A percentile compares a stretch with the other conserved stretches of the same genome.
These are phyloP conservation scores for Sergeia podlipaevii DNA, from an alignment of 208 protist species.

Conservation along the genomic window DNA sequence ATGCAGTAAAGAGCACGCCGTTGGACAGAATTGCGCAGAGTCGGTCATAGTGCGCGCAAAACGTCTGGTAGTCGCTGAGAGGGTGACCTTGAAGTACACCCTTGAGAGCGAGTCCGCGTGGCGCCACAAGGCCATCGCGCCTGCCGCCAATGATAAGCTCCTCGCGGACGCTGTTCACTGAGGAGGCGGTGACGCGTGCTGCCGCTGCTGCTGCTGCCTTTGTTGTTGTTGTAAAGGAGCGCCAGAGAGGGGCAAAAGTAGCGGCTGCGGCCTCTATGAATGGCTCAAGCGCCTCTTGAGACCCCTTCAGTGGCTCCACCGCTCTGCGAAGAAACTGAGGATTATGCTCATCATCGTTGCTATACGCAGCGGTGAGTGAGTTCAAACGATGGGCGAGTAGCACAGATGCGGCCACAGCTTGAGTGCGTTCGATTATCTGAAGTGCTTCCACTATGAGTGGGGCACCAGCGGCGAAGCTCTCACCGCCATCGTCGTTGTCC, in stretches of 20 bases:
- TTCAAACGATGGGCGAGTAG: conserved; percentile 18
- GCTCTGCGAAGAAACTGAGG: too few species aligned
- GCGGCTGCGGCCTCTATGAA: background rate
- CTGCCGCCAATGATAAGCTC: background rate
- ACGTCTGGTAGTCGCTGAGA: conserved; percentile 37
- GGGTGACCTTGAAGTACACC: conserved; percentile 18
- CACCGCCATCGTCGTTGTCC: conserved; percentile 61
- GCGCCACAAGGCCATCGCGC: conserved; percentile 28
- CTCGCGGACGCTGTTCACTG: background rate
- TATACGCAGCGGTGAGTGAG: background rate
- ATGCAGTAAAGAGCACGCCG: conserved; percentile 59
- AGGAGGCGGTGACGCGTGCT: background rate
- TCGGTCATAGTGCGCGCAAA: conserved; percentile 27
- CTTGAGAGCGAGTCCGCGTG: conserved; percentile 3
- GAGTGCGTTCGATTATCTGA: conserved; percentile 33
- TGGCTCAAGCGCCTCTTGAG: background rate
- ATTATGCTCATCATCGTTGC: background rate
- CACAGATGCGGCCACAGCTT: conserved; percentile 20
- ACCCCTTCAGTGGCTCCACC: too few species aligned
- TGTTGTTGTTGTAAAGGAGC: too few species aligned
- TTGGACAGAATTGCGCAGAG: conserved; percentile 34
- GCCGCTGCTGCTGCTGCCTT: background rate
- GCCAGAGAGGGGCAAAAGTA: background rate
- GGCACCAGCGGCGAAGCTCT: conserved; percentile 40
- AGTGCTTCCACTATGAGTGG: conserved; percentile 55